Evolutionary conservation across 202 grass and related monocot species (phyloP), one percentile per base, ranked within the genome.

Genomic region (Hordeum pubiflorum): DNA sequence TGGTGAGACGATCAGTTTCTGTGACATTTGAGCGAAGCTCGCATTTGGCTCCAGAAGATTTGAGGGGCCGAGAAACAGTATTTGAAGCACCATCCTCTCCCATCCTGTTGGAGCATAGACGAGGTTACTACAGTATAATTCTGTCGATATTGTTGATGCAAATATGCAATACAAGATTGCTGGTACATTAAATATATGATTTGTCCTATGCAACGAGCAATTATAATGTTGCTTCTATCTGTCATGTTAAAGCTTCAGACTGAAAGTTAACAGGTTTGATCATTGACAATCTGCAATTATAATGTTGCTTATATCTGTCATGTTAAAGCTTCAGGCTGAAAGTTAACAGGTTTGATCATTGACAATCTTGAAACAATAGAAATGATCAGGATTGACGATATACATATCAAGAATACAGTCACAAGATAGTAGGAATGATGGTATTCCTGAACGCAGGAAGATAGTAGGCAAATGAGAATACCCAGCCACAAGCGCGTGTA

Each of bases 41-140:
- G 86, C 72, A 5, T 87, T 94, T 12, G 94, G 94, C 58, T 97
- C 92, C 4, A 97, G 79, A 60, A 97, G 92, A 86, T 97, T 98
- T 60, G 92, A 94, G 38, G 92, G 95, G n/a, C 92, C 90, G 80
- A 94, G 86, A 89, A 98, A 94, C 66, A 94, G 87, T 75, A 98
- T 94, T 54, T 98, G 95, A 36, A 98, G 86, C 5, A 98, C 92
- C 95, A 98, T 93, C 67, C 92, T 82, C 74, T 93, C 95, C 95
- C 92, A 98, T 40, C 95, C 92, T 98, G 50, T 71, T 46, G 22
- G 1, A 50, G 1, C 7, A 50, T n/a, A 72, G 14, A 31, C 13
- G 5, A 2, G 24, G 24, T 63, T 31, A 32, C 13, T 15, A 26
- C 9, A 14, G 2, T 32, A 13, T 44, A 29, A 56, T 21, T 9